phyloP scores from a whole-genome alignment of 2,329 filamentous ascomycete species.

The Alternaria ventricosa region DNA sequence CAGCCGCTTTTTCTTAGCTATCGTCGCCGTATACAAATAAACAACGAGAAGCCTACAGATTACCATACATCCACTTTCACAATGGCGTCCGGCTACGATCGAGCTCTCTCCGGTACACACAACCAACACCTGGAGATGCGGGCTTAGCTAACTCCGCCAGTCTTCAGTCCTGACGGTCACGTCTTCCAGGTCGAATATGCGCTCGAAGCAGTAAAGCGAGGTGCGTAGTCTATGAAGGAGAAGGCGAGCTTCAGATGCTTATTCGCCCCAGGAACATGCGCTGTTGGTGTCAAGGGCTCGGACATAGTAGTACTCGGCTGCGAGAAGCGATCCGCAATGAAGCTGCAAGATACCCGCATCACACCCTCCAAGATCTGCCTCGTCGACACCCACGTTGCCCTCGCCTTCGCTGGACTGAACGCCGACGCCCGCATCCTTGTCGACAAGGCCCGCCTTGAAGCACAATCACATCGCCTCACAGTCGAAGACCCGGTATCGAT shows the following conservation, averaged over 20 bases:
- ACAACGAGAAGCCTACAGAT: not conserved
- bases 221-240: conserved; percentile 55
- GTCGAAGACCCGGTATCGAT: conserved; percentile 97
- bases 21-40: conserved; percentile 3
- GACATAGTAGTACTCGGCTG: conserved; percentile 96
- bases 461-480: conserved; percentile 94
- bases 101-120: conserved; percentile 91
- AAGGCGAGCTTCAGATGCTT: conserved; percentile 10
- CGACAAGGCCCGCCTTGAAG: conserved; percentile 96
- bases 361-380: conserved; percentile 98
- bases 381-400: conserved; percentile 93
- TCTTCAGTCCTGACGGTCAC: conserved; percentile 98
- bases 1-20: conserved; percentile 7
- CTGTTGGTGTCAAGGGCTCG: conserved; percentile 93
- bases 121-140: conserved; percentile 29
- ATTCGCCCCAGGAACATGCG: conserved; percentile 78
- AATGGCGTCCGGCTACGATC: conserved; percentile 97
- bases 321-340: conserved; percentile 99
- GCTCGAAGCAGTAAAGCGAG: conserved; percentile 97
- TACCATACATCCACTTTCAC: conserved; percentile 19
- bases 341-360: conserved; percentile 98
- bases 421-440: conserved; percentile 97
- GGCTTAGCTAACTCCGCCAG: conserved; percentile 57
- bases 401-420: conserved; percentile 96
- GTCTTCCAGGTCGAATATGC: conserved; percentile 99